Evolutionary conservation across 2,329 filamentous ascomycete genomes (phyloP), one percentile per base, ranked within the genome.

Genomic region (Rhinocladiella mackenziei): DNA sequence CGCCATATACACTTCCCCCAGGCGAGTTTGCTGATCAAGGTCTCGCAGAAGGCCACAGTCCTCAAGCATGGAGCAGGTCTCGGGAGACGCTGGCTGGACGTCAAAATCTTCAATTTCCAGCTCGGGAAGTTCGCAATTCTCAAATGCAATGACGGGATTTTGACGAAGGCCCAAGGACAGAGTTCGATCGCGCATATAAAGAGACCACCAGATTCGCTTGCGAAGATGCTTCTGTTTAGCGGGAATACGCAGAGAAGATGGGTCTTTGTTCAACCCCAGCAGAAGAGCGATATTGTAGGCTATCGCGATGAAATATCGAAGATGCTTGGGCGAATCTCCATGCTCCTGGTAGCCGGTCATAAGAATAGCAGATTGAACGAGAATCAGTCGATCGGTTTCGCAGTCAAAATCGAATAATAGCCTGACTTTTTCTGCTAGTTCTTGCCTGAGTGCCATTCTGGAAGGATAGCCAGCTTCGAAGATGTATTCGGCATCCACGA

Each of bases 241-340:
- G 22, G 85, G 76, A 77, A 94, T 86, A 56, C 78, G 82, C 5
- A 85, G 88, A 46, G 81, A 83, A 22, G 76, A 76, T 2, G 88
- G 87, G 57, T 94, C 86, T 49, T 89, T 84, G 65, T 96, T 89
- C n/a, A 96, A 74, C 5, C 89, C 89, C 53, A 96, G 94, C 6
- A 89, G 94, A 65, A 95, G 87, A 40, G 88, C 89, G 34, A 95
- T 73, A 10, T 89, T 94, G 48, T 94, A 86, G 30, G 89, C 89
- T 26, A 95, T 87, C n/a, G 89, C 89, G 86, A 95, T 95, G 89
- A 89, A 96, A 62, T 96, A 89, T 85, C 91, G 95, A 32, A 89
- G 95, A 64, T 96, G 91, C 64, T 96, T 96, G 62, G 94, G 87
- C 63, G 96, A 89, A 65, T 96, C 89, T 0, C 89, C 89, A 5